Base-by-base conservation (phyloP, 2,329 filamentous ascomycete genomes). In the Coniella vitis region DNA sequence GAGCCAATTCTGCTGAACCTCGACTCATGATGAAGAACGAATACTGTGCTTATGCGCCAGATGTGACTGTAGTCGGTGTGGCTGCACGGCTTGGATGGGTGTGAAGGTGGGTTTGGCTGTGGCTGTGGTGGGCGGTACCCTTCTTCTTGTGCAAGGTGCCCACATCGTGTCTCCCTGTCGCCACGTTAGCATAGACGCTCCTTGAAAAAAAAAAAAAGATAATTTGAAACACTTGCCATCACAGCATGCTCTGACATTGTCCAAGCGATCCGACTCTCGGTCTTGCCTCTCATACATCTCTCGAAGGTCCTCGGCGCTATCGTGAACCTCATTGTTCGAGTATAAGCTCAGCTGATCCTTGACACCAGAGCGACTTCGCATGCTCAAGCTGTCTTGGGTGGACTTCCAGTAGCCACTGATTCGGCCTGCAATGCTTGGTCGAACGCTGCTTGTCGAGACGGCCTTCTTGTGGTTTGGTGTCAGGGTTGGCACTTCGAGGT, bases 211-310 rank as follows among this genome's bases (percentile, higher is more conserved):
- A 3, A n/a, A 7, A 2, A 2, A 10, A n/a, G 7, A 37, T 8
- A n/a, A 37, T 16, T 5, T 14, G n/a, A 10, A n/a, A n/a, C n/a
- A 2, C 84, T 79, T 76, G 91, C 90, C 93, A 78, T 97, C 93
- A 68, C 93, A 98, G 71, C 93, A 98, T 52, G 91, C 90, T 63
- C 93, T 78, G 56, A 98, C 93, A 65, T 98, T 96, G 74, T 97
- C 91, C 60, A 97, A 75, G 54, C 84, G 78, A 62, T 90, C 87
- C 21, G 84, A 74, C 57, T 90, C 86, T 47, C 81, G 74, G 60
- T 91, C 85, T 62, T 90, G 84, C 54, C 79, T 75, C 67, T 91
- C 87, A 59, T 91, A 87, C 55, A 90, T 82, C 55, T 84, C 78
- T 49, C 88, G 76, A 49, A 95, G 65, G 62, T 96, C 89, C 65